phyloP scores from a whole-genome alignment of 805 yeast genomes.

The Tetrapisispora namnaoensis region DNA sequence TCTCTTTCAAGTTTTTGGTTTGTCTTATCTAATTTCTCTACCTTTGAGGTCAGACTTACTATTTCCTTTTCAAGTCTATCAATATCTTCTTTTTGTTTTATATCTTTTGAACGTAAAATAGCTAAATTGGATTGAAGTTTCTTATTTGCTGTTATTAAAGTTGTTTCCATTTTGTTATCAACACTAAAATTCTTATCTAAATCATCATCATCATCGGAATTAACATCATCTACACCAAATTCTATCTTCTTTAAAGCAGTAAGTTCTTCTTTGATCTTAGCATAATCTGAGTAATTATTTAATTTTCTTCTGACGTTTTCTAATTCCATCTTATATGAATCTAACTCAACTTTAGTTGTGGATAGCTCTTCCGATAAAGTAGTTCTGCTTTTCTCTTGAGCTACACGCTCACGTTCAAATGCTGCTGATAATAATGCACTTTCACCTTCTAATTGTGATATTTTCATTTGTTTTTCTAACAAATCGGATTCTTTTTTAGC shows the following conservation, averaged over 20 bases:
- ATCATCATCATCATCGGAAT: conserved; percentile 18
- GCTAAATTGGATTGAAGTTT: conserved; percentile 63
- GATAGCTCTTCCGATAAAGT: conserved; percentile 30
- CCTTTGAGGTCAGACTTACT: conserved; percentile 28
- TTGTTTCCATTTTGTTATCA: conserved; percentile 39
- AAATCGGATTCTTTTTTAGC: conserved; percentile 35
- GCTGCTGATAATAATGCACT: conserved; percentile 39
- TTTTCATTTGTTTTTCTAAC: conserved; percentile 32
- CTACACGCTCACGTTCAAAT: conserved; percentile 20
- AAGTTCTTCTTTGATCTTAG: conserved; percentile 69
- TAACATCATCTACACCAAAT: conserved; percentile 45
- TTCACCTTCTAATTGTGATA: conserved; percentile 46
- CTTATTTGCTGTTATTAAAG: conserved; percentile 61
- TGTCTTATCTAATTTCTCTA: conserved; percentile 34
- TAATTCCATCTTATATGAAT: conserved; percentile 42
- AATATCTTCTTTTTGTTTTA: conserved; percentile 35
- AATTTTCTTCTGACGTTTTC: conserved; percentile 41
- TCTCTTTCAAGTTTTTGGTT: conserved; percentile 69
- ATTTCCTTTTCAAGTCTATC: conserved; percentile 33
- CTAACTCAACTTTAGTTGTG: conserved; percentile 36
- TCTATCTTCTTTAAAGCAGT: conserved; percentile 63
- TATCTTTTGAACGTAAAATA: conserved; percentile 50
- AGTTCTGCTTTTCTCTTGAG: conserved; percentile 9
- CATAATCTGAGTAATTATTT: conserved; percentile 55
- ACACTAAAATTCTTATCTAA: conserved; percentile 25